phyloP scores from a whole-genome alignment of 2,329 filamentous ascomycete species.

The Diaporthe sp. region DNA sequence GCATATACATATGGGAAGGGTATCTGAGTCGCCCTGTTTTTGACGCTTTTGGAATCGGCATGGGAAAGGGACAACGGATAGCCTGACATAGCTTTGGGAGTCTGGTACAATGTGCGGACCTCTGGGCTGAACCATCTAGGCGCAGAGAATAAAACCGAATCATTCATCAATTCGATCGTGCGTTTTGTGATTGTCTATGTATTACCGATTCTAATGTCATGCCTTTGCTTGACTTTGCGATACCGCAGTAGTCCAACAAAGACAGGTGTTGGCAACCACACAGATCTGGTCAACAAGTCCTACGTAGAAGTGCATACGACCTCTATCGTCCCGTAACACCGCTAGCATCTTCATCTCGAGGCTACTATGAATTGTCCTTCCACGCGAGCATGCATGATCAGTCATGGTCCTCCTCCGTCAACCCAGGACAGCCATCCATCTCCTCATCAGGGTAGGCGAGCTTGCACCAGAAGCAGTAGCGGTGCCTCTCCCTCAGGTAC shows the following conservation, averaged over 20 bases:
- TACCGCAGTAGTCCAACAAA: background rate
- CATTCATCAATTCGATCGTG: background rate
- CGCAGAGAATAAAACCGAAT: background rate
- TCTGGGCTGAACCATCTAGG: background rate
- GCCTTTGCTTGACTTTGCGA: background rate
- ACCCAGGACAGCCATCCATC: conserved; percentile 91
- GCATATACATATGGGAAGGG: conserved; percentile 21
- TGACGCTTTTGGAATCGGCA: background rate
- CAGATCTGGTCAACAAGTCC: background rate
- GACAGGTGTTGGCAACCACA: background rate
- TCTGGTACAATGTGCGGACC: background rate
- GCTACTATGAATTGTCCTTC: background rate
- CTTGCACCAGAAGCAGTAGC: conserved; percentile 98
- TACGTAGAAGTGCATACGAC: background rate
- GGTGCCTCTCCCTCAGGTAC: conserved; percentile 77
- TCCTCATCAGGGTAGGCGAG: conserved; percentile 77
- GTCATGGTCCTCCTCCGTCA: conserved; percentile 86
- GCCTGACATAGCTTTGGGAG: conserved; percentile 10
- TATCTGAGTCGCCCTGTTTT: conserved; percentile 14
- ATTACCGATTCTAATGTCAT: background rate
- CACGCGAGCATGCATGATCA: conserved; percentile 41
- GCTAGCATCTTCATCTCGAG: background rate
- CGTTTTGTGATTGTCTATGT: too few species aligned
- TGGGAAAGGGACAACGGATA: conserved; percentile 1
- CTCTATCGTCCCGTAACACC: too few species aligned